Evolutionary conservation across 2,329 filamentous ascomycete genomes (phyloP), one percentile per base, ranked within the genome.

Genomic region (Hypoxylon sp.): DNA sequence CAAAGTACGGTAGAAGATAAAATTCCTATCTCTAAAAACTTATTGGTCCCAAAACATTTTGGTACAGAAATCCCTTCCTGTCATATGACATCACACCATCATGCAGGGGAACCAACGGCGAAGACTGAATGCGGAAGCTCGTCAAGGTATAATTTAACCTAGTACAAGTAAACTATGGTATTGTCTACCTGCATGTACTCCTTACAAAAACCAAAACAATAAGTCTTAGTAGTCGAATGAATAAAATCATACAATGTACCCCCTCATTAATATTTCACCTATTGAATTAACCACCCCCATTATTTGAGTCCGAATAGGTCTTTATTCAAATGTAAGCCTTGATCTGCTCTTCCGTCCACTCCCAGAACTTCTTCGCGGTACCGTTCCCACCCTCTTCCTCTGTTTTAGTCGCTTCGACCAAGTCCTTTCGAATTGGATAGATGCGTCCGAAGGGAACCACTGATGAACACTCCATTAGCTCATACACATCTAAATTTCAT

Each of bases 391-490:
- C 80, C 24, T 83, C 79, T n/a, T 71, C 73, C 31, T 74, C 65
- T 0, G 73, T 58, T 67, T 76, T 77, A 1, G 73, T 73, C 11
- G 72, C 78, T 1, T 72, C 72, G 3, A 72, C 71, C 17, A 82
- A 53, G 59, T 82, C 81, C 17, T 74, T 68, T 13, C 79, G 72
- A 11, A 80, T 73, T 8, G 74, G 58, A 29, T 48, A 55, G 46
- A 78, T 72, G n/a, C 79, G 73, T 60, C 85, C 85, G 79, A 82
- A 87, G 0, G 85, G 84, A 19, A 83, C 76, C 11, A 86, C 77
- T 78, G 39, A 14, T 42, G 4, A 4, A 56, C 8, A 35, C 13
- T 55, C 19, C 39, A 9, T 63, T 42, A 74, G 64, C 31, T 0
- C 17, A 6, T 8, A 33, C 37, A 35, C 39, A 10, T 10, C 2